Percentiles rank a stretch among this genome's conserved stretches.
Conservation (phyloP, 169 alveolate genomes). For the Eimeria maxima region DNA sequence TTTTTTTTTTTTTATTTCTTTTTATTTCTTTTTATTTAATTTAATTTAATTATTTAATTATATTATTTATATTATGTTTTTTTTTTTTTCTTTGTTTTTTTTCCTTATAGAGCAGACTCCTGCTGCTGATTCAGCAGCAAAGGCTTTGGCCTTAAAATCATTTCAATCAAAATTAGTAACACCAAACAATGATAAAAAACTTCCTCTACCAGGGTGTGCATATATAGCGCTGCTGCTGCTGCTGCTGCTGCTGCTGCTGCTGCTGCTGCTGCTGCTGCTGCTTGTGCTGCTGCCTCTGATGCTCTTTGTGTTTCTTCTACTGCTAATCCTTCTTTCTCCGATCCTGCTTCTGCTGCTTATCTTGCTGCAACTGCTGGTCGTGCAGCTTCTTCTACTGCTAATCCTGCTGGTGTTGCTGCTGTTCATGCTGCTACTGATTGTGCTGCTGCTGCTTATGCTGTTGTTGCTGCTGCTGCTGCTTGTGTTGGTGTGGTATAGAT, state of each 20-base stretch:
- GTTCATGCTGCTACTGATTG: too few species aligned
- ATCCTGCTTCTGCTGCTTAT: too few species aligned
- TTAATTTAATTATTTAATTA: too few species aligned
- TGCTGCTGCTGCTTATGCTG: too few species aligned
- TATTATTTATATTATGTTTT: too few species aligned
- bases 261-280: conserved; percentile 25
- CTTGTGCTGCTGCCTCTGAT: neutral
- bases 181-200: conserved; percentile 79
- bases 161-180: conserved; percentile 91
- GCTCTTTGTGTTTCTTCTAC: neutral
- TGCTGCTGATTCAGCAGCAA: conserved; percentile 81
- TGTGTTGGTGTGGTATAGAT: neutral
- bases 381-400: neutral
- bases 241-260: conserved; percentile 24
- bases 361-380: too few species aligned
- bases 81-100: neutral
- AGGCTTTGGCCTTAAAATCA: conserved; percentile 87
- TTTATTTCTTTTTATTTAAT: neutral
- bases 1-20: neutral
- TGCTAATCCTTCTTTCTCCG: neutral
- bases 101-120: conserved; percentile 80
- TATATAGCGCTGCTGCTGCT: neutral
- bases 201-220: neutral
- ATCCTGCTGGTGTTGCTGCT: too few species aligned
- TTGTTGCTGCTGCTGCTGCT: too few species aligned